These are phyloP conservation scores for Alternaria sp. DNA, from an alignment of 2,329 filamentous ascomycete species.

Conservation along the genomic window DNA sequence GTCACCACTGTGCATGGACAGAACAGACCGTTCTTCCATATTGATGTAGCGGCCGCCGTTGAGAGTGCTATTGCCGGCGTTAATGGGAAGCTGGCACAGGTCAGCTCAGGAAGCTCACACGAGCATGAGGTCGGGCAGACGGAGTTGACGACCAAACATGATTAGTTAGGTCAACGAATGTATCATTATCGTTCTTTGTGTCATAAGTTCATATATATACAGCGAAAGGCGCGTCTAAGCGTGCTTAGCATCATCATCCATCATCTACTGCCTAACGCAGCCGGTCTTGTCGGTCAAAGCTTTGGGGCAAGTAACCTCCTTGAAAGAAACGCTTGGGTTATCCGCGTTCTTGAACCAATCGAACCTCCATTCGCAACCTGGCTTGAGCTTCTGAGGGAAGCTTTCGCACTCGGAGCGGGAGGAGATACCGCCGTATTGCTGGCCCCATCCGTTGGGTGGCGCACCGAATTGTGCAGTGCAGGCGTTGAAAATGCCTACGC, in stretches of 20 bases:
- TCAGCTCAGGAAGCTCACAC: constrained; percentile 26
- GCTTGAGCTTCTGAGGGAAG: constrained; percentile 47
- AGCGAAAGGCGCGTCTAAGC: not conserved
- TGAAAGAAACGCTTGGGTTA: constrained; percentile 45
- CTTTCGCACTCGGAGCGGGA: constrained; percentile 41
- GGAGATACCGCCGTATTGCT: constrained; percentile 47
- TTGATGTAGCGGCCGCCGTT: constrained; percentile 87
- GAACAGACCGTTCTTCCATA: constrained; percentile 90
- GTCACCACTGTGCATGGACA: constrained; percentile 81
- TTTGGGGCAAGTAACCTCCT: constrained; percentile 47
- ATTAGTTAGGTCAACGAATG: constrained; percentile 7
- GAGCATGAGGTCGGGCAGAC: constrained; percentile 17
- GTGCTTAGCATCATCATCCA: not conserved
- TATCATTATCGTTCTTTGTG: not conserved
- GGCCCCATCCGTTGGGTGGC: constrained; percentile 44
- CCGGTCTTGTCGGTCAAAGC: constrained; percentile 41
- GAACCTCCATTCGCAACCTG: constrained; percentile 50
- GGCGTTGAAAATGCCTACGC: constrained; percentile 48
- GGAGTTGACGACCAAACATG: constrained; percentile 26
- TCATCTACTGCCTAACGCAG: constrained; percentile 31
- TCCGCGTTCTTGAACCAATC: constrained; percentile 48
- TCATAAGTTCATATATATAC: constrained; percentile 7
- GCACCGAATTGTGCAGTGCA: constrained; percentile 47
- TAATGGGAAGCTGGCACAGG: constrained; percentile 53
- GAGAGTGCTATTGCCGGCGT: constrained; percentile 87